Evolutionary conservation across 768 basidiomycete species (phyloP).

Genomic region (Mrakia frigida): DNA sequence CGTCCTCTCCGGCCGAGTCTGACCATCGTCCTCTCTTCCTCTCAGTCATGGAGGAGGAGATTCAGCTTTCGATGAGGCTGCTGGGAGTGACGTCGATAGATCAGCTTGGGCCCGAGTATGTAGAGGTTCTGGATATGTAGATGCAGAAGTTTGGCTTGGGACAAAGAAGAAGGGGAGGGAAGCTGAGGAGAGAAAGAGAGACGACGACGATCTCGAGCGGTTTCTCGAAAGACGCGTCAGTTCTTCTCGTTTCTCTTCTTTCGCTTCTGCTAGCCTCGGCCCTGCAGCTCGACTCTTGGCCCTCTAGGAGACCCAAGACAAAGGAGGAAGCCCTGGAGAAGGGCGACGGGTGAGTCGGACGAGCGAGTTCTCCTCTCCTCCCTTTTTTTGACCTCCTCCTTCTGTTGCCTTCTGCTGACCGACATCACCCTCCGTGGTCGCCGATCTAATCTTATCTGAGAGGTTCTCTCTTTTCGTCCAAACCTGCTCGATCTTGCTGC

Average conservation of each 20-base stretch:
- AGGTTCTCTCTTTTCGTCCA: too few relatives aligned
- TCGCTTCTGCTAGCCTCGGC: too few relatives aligned
- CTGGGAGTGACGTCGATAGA: slow-evolving; percentile 62
- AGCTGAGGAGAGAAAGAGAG: neutral
- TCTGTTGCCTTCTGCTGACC: too few relatives aligned
- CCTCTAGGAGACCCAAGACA: too few relatives aligned
- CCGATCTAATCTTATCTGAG: too few relatives aligned
- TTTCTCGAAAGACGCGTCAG: too few relatives aligned
- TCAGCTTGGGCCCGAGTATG: slow-evolving; percentile 70
- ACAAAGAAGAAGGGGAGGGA: neutral
- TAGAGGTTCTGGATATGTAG: slow-evolving; percentile 41
- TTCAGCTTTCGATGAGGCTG: slow-evolving; percentile 66
- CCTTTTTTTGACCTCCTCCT: neutral
- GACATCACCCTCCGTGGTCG: too few relatives aligned
- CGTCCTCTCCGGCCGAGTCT: neutral
- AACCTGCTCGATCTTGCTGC: too few relatives aligned
- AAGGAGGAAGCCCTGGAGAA: too few relatives aligned
- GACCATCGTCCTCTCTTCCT: neutral
- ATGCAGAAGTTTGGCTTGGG: neutral
- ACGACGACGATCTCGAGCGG: too few relatives aligned
- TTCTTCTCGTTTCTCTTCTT: too few relatives aligned
- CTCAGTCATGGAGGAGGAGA: slow-evolving; percentile 64
- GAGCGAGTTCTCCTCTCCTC: neutral
- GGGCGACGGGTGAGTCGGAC: neutral
- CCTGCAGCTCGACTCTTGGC: too few relatives aligned